Conservation (phyloP, 768 basidiomycete genomes). For the Nidula microcarpa region DNA sequence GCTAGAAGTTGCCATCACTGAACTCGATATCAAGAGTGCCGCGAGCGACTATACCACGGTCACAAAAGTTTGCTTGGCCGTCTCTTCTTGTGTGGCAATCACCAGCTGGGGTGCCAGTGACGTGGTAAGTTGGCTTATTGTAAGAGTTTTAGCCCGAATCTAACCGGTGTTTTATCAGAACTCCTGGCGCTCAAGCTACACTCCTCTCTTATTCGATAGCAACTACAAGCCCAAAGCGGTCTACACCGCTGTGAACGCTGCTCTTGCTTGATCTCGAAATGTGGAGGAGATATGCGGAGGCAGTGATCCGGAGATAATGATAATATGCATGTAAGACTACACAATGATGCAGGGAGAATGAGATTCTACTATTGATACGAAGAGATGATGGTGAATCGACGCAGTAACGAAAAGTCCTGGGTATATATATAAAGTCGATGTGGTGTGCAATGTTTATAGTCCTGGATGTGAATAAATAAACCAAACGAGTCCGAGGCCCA, state of each 20-base stretch:
- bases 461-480: no score
- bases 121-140: conserved; percentile 21
- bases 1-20: conserved; percentile 48
- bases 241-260: conserved; percentile 18
- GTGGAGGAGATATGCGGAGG: no score
- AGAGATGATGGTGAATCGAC: no score
- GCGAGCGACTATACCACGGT: conserved; percentile 41
- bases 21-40: conserved; percentile 37
- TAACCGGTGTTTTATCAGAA: conserved; percentile 10
- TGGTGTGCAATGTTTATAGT: no score
- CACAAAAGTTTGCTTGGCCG: conserved; percentile 42
- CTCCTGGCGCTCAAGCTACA: conserved; percentile 19
- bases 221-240: conserved; percentile 22
- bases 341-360: no score
- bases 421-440: no score
- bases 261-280: no score
- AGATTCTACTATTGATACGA: no score
- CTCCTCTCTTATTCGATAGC: conserved; percentile 21
- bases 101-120: conserved; percentile 51
- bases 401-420: no score
- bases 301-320: no score
- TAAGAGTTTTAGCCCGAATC: not conserved
- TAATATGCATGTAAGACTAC: no score
- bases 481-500: no score
- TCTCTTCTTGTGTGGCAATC: conserved; percentile 40